Evolutionary conservation across 768 basidiomycete genomes (phyloP).

Genomic region (Psilocybe azurescens): DNA sequence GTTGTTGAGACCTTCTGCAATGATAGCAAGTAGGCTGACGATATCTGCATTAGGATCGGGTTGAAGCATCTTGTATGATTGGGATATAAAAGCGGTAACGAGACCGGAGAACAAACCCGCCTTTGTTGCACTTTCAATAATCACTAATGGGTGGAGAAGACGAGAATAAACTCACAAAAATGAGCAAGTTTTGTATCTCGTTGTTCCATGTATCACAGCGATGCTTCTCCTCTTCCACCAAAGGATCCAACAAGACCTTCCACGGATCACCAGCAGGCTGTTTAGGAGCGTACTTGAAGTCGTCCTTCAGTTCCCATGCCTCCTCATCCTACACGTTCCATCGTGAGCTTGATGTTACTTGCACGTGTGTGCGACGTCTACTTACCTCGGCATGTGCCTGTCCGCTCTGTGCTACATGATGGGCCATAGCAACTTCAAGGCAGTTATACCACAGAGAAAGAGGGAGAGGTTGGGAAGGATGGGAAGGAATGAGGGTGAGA

Average conservation of each 20-base stretch:
- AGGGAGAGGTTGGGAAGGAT: too few relatives aligned
- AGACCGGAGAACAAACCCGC: constrained; percentile 9
- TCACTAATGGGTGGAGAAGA: not conserved
- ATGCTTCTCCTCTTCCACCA: not conserved
- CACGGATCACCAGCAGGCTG: constrained; percentile 1
- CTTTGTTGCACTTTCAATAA: not conserved
- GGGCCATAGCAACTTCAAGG: not conserved
- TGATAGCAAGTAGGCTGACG: not conserved
- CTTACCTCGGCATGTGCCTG: not conserved
- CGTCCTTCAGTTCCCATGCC: constrained; percentile 3
- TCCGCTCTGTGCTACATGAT: not conserved
- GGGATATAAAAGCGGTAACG: not conserved
- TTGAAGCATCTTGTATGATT: constrained; percentile 6
- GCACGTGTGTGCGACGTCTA: not conserved
- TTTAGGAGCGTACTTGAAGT: constrained; percentile 3
- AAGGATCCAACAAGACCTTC: not conserved
- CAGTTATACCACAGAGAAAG: not conserved
- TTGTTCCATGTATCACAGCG: constrained; percentile 5
- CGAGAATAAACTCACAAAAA: constrained; percentile 4
- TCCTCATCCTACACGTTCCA: not conserved
- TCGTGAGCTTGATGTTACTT: not conserved
- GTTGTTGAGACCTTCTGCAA: not conserved
- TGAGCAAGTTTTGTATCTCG: constrained; percentile 2
- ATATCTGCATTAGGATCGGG: constrained; percentile 1
- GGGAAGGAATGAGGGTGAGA: not conserved